A percentile compares a stretch with the other conserved stretches of the same genome.
These are phyloP conservation scores for Onygena corvina DNA, from an alignment of 2,329 filamentous ascomycete species.

Conservation along the genomic window DNA sequence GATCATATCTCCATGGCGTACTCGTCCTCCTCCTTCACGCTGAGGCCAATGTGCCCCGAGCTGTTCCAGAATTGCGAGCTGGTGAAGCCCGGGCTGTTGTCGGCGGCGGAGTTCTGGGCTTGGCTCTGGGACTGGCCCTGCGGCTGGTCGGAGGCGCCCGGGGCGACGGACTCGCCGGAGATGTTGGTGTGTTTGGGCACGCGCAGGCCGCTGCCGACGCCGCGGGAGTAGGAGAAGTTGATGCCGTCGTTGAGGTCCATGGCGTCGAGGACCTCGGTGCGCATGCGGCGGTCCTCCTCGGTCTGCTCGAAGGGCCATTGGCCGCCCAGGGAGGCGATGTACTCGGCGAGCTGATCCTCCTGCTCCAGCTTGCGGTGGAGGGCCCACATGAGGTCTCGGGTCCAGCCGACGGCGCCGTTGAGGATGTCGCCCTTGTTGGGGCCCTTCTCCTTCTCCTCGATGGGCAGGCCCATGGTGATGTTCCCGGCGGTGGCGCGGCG, in stretches of 20 bases:
- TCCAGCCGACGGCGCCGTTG: constrained; percentile 95
- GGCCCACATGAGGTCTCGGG: constrained; percentile 95
- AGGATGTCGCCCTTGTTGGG: constrained; percentile 98
- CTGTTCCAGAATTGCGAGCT: constrained; percentile 44
- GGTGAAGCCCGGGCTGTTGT: constrained; percentile 43
- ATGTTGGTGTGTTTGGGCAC: constrained; percentile 90
- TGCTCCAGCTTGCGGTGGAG: constrained; percentile 78
- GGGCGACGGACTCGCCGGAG: constrained; percentile 58
- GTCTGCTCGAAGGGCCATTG: constrained; percentile 68
- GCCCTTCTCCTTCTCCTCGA: constrained; percentile 96
- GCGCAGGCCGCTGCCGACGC: constrained; percentile 69
- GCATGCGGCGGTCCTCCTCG: constrained; percentile 93
- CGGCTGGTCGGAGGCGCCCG: constrained; percentile 22
- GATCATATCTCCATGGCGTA: constrained; percentile 62
- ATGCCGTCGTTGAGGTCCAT: constrained; percentile 65
- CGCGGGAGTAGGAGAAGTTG: constrained; percentile 74
- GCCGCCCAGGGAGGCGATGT: constrained; percentile 59
- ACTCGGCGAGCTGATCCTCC: constrained; percentile 72
- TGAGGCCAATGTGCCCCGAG: constrained; percentile 46
- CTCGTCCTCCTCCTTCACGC: constrained; percentile 92
- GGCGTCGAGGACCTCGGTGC: constrained; percentile 77
- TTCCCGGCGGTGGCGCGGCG: constrained; percentile 67
- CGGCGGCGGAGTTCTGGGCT: constrained; percentile 58
- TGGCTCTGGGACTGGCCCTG: background rate
- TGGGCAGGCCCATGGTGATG: constrained; percentile 81